Base-by-base conservation (phyloP, 140 eudicot genomes). In the Flaveria floridana region DNA sequence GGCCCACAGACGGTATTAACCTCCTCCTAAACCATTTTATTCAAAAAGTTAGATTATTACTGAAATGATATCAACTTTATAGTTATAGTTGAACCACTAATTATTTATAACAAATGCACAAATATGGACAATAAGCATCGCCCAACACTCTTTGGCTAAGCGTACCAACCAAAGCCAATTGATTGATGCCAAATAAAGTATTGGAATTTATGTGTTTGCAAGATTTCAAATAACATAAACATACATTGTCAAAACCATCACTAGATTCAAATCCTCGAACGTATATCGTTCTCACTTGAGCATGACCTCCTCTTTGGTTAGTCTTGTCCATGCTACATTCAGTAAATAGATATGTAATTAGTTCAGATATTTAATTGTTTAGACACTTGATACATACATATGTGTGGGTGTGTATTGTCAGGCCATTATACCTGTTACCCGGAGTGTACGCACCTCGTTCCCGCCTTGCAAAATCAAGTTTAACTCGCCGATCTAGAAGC, bases 361-460 rank as follows among this genome's bases (percentile, higher is more conserved):
- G 72, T 41, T 67, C 53, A 67, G 18, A 67, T n/a, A 34, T 67
- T 19, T 67, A 34, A 34, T 34, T 34, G 8, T 34, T 34, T 34
- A 5, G 41, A 34, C 41, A 34, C 41, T 34, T 34, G 41, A 34
- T 34, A 6, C 8, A 34, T 34, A 34, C 41, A 34, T 51, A 15
- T 14, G 16, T 15, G 2, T 50, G 19, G 15, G 56, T 50, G 56
- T 50, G 56, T 6, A 68, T 21, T 63, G 57, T 25, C 65, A 67
- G 78, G 81, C 46, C 68, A 65, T 37, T 46, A 53, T 88, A 93
- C 98, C 96, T 85, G 80, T 76, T 83, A 50, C 68, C 42, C n/a
- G 91, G 87, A 42, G 91, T 88, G 84, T 82, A 85, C n/a, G 84
- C 78, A 41, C 99, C 99, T 78, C 95, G 87, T 75, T 88, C 90